phyloP scores from a whole-genome alignment of 1,284 basidiomycete species.

The Ustilago lituana region DNA sequence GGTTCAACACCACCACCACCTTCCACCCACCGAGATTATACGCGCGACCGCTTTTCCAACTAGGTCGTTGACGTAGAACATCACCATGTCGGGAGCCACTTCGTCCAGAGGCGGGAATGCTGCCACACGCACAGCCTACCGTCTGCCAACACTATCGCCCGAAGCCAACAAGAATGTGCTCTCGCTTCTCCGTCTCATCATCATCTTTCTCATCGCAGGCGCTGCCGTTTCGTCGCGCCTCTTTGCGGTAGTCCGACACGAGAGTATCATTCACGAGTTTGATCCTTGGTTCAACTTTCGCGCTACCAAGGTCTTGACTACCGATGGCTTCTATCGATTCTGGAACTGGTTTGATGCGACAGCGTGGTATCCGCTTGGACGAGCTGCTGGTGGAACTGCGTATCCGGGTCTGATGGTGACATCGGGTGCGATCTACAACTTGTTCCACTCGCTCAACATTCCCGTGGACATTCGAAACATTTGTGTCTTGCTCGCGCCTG shows the following conservation, averaged over 20 bases:
- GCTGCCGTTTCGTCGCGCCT: constrained; percentile 94
- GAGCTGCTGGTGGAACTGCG: constrained; percentile 96
- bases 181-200: constrained; percentile 62
- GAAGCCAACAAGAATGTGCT: constrained; percentile 55
- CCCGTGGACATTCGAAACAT: constrained; percentile 98
- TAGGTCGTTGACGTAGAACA: constrained; percentile 9
- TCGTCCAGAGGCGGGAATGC: constrained; percentile 9
- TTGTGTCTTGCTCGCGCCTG: constrained; percentile 95
- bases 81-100: constrained; percentile 21
- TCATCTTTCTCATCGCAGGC: constrained; percentile 68
- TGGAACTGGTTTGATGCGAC: constrained; percentile 99
- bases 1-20: constrained; percentile 1
- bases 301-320: constrained; percentile 84
- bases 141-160: constrained; percentile 40
- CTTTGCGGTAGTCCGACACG: constrained; percentile 97
- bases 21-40: not conserved
- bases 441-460: constrained; percentile 86
- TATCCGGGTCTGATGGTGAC: constrained; percentile 98
- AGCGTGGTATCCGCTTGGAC: constrained; percentile 93
- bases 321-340: constrained; percentile 66
- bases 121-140: constrained; percentile 35
- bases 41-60: constrained; percentile 7
- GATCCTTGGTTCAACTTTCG: constrained; percentile 80
- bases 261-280: constrained; percentile 99
- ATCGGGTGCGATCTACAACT: constrained; percentile 92